Base-by-base conservation (phyloP, 2,329 filamentous ascomycete species). In the Paramyrothecium sp. region DNA sequence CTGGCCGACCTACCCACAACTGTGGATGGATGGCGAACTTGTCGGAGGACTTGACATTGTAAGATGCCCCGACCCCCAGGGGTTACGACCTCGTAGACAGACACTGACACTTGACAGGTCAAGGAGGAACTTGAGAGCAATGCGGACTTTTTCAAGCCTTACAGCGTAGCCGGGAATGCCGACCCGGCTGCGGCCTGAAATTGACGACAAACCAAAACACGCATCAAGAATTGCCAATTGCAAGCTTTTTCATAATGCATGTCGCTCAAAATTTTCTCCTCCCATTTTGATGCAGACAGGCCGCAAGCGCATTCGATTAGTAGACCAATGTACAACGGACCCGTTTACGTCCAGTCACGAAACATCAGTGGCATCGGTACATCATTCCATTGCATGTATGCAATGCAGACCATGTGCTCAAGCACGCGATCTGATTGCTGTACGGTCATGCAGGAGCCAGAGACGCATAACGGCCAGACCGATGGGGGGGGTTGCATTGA, bases 11-110 rank as follows among this genome's bases (percentile, higher is more conserved):
- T 99, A 92, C 75, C 95, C 95, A 20, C 95, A 99, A 75, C 78
- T 99, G 61, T 99, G 94, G 88, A 86, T 96, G 13, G 85, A 89
- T 59, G 94, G 95, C 16, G 92, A 97, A 73, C 79, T 99, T 53
- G 89, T 98, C 21, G 94, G 95, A 58, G 95, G 95, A 2, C 77
- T 99, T 66, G 95, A 99, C 73, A 99, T 99, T 76, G 94, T 97
- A 80, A 82, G 92, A 80, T 47, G 7, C 41, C 33, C 44, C 21
- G 13, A 7, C 13, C 16, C 13, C 13, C 13, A 44, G 4, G n/a
- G n/a, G 4, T 44, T 12, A 44, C 5, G 38, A 44, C 5, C 4
- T 30, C 10, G 7, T 16, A 7, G n/a, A 17, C 38, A 16, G 4
- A 13, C 22, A 19, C 66, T 71, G 53, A 71, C 59, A 58, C 33